phyloP scores from a whole-genome alignment of 129 eudicot genomes.

The Solidago caesia region DNA sequence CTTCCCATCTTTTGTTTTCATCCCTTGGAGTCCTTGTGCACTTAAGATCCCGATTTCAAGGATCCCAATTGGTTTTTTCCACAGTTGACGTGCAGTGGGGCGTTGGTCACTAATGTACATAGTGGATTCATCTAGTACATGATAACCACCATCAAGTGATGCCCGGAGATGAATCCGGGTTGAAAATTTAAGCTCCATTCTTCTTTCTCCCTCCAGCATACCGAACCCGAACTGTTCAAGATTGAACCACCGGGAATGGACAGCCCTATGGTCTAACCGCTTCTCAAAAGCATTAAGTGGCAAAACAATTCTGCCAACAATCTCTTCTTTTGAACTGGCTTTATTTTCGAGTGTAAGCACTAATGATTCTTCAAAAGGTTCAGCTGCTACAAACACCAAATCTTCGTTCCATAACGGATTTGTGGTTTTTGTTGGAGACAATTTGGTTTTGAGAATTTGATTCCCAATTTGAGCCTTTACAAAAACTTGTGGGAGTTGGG shows the following conservation, averaged over 20 bases:
- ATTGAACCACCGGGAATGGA: constrained; percentile 84
- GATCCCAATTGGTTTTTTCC: constrained; percentile 90
- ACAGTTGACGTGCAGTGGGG: constrained; percentile 85
- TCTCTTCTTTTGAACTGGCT: constrained; percentile 61
- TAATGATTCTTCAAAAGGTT: constrained; percentile 84
- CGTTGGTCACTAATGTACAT: constrained; percentile 83
- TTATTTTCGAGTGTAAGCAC: constrained; percentile 69
- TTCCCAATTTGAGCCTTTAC: constrained; percentile 80
- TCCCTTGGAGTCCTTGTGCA: constrained; percentile 81
- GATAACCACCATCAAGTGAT: constrained; percentile 93
- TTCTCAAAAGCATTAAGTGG: constrained; percentile 57
- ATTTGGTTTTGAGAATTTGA: constrained; percentile 64
- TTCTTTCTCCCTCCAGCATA: constrained; percentile 69
- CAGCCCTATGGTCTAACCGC: constrained; percentile 73
- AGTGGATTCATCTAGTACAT: constrained; percentile 90
- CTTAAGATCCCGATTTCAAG: constrained; percentile 81
- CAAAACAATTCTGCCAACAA: constrained; percentile 54
- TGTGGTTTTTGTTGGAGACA: constrained; percentile 47
- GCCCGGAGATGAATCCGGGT: constrained; percentile 78
- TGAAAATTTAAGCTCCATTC: constrained; percentile 77
- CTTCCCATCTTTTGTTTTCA: constrained; percentile 72
- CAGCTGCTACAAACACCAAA: constrained; percentile 81
- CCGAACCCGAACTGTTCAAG: constrained; percentile 80
- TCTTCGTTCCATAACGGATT: constrained; percentile 93
- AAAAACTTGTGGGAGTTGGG: constrained; percentile 66